A percentile compares a stretch with the other conserved stretches of the same genome.
These are phyloP conservation scores for Mentha longifolia DNA, from an alignment of 257 asterid species.

Conservation along the genomic window DNA sequence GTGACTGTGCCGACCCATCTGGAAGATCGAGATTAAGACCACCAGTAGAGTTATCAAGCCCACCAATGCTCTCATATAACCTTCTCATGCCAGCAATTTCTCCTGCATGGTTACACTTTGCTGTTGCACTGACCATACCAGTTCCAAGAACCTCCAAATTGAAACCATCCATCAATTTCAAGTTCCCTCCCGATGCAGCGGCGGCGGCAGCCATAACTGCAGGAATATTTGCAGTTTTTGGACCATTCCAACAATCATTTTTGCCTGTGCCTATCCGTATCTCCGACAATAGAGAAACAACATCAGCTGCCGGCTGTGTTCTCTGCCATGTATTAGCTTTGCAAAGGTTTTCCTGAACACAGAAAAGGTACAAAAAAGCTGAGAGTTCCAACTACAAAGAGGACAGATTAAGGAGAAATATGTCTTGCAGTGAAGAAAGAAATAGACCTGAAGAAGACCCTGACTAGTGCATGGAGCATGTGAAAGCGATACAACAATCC, in stretches of 20 bases:
- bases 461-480: slow-evolving; percentile 98
- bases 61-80: slow-evolving; percentile 86
- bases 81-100: slow-evolving; percentile 99
- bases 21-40: slow-evolving; percentile 63
- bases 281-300: slow-evolving; percentile 94
- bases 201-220: slow-evolving; percentile 99
- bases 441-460: slow-evolving; percentile 97
- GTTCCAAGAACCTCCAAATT: slow-evolving; percentile 96
- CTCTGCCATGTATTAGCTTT: slow-evolving; percentile 94
- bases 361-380: slow-evolving; percentile 28
- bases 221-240: slow-evolving; percentile 80
- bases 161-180: slow-evolving; percentile 89
- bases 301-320: slow-evolving; percentile 91
- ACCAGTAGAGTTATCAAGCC: slow-evolving; percentile 48
- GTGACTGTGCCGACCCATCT: slow-evolving; percentile 50
- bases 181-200: slow-evolving; percentile 97
- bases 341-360: slow-evolving; percentile 83
- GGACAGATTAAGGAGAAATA: slow-evolving; percentile 7
- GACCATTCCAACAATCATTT: slow-evolving; percentile 95
- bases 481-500: slow-evolving; percentile 93
- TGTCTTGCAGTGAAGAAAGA: slow-evolving; percentile 25
- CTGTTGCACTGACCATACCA: slow-evolving; percentile 95
- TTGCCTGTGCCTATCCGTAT: slow-evolving; percentile 97
- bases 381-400: slow-evolving; percentile 16
- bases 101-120: slow-evolving; percentile 97